Conservation (phyloP, 495 filamentous ascomycete species). For the Aspergillus taichungensis region DNA sequence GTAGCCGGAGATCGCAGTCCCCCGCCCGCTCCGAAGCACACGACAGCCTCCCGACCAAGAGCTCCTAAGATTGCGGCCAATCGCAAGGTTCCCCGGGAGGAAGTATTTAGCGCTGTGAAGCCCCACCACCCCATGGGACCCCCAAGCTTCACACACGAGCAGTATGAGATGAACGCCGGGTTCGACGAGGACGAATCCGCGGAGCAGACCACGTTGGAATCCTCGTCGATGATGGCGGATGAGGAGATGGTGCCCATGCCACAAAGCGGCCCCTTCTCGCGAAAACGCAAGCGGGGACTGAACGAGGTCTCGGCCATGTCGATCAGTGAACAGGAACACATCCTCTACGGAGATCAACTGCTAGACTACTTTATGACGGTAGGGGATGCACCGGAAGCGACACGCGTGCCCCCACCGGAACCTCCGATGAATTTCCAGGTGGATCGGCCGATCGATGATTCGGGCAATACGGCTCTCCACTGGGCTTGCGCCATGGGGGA, state of each 20-base stretch:
- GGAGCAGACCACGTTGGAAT: constrained; percentile 69
- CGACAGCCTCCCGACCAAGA: constrained; percentile 59
- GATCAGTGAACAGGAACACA: constrained; percentile 67
- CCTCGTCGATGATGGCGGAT: constrained; percentile 74
- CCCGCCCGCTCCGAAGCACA: constrained; percentile 88
- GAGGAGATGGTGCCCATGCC: constrained; percentile 62
- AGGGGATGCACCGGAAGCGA: constrained; percentile 54
- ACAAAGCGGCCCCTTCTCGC: constrained; percentile 56
- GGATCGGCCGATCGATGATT: constrained; percentile 80
- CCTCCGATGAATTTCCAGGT: constrained; percentile 79
- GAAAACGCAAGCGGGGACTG: constrained; percentile 66
- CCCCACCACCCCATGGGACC: constrained; percentile 35
- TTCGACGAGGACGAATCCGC: constrained; percentile 73
- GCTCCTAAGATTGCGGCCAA: constrained; percentile 44
- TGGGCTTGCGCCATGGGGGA: constrained; percentile 99
- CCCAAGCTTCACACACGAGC: constrained; percentile 44
- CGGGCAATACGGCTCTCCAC: constrained; percentile 82
- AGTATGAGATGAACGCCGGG: constrained; percentile 46
- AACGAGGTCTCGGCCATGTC: constrained; percentile 53
- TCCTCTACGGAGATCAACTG: constrained; percentile 83
- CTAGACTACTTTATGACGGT: constrained; percentile 91
- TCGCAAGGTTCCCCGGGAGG: constrained; percentile 24
- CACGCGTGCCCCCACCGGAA: constrained; percentile 53
- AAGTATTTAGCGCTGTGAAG: constrained; percentile 33
- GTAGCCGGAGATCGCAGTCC: constrained; percentile 77